Percentiles rank a stretch among this genome's conserved stretches.
These are phyloP conservation scores for Fusarium sp. DNA, from an alignment of 2,329 filamentous ascomycete genomes.

Conservation along the genomic window DNA sequence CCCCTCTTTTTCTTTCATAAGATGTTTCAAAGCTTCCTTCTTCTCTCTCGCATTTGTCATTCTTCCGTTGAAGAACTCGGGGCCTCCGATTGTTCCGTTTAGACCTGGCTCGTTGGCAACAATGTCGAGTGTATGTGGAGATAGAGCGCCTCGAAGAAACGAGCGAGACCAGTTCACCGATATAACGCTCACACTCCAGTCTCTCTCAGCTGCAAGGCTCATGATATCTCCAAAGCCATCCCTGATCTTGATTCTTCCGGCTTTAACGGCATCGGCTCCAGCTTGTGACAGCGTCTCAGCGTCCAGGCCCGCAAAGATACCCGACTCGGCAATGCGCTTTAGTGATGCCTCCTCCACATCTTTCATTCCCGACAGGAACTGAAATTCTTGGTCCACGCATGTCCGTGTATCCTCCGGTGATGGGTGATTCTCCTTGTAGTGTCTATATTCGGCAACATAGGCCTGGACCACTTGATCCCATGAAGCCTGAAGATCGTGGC, in stretches of 20 bases:
- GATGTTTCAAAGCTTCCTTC: slow-evolving; percentile 54
- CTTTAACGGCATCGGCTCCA: slow-evolving; percentile 53
- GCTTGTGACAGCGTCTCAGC: slow-evolving; percentile 52
- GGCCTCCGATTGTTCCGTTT: slow-evolving; percentile 58
- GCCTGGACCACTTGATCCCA: slow-evolving; percentile 61
- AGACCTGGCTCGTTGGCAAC: slow-evolving; percentile 59
- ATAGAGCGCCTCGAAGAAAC: slow-evolving; percentile 61
- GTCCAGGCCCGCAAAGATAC: slow-evolving; percentile 59
- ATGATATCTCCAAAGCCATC: slow-evolving; percentile 57
- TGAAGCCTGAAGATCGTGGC: slow-evolving; percentile 51
- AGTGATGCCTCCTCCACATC: slow-evolving; percentile 62
- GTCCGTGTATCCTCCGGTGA: slow-evolving; percentile 52
- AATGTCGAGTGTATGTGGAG: slow-evolving; percentile 51
- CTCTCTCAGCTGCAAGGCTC: slow-evolving; percentile 41
- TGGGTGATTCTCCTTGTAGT: slow-evolving; percentile 53
- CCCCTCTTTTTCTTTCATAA: slow-evolving; percentile 40
- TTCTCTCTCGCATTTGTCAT: slow-evolving; percentile 61
- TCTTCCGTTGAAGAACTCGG: slow-evolving; percentile 46
- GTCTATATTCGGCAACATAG: slow-evolving; percentile 59
- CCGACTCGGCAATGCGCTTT: slow-evolving; percentile 56
- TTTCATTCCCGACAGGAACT: slow-evolving; percentile 59
- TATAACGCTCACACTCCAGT: slow-evolving; percentile 59
- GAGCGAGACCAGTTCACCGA: slow-evolving; percentile 65
- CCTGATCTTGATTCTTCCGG: slow-evolving; percentile 53
- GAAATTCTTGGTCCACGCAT: slow-evolving; percentile 55